These are phyloP conservation scores for Mycena galericulata DNA, from an alignment of 768 basidiomycete genomes.

Conservation along the genomic window DNA sequence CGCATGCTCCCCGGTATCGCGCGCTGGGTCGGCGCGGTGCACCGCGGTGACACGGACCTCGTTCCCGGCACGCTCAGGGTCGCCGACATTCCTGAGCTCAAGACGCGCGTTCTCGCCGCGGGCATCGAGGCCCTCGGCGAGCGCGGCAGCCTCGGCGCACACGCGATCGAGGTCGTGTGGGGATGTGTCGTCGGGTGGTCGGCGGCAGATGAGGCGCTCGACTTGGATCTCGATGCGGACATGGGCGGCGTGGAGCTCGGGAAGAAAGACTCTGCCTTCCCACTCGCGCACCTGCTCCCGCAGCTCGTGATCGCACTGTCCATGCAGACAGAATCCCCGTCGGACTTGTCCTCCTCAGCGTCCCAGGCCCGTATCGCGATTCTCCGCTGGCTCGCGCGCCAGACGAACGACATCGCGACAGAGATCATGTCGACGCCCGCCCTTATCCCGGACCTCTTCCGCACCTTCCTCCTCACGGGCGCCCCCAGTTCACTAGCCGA, in stretches of 20 bases:
- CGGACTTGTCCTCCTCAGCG: constrained; percentile 47
- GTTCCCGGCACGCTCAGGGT: constrained; percentile 51
- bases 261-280: constrained; percentile 48
- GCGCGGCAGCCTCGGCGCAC: constrained; percentile 73
- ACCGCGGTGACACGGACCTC: constrained; percentile 46
- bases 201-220: constrained; percentile 31
- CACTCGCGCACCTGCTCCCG: constrained; percentile 61
- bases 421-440: constrained; percentile 63
- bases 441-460: constrained; percentile 64
- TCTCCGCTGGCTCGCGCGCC: constrained; percentile 70
- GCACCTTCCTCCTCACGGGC: constrained; percentile 65
- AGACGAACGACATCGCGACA: constrained; percentile 65
- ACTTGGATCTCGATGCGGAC: constrained; percentile 48
- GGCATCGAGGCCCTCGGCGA: constrained; percentile 76
- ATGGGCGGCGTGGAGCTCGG: constrained; percentile 64
- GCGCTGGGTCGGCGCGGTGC: constrained; percentile 47
- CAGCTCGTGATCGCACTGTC: constrained; percentile 57
- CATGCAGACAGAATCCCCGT: constrained; percentile 53
- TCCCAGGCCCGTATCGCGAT: constrained; percentile 68
- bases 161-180: constrained; percentile 81
- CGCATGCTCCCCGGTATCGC: constrained; percentile 74
- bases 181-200: constrained; percentile 76
- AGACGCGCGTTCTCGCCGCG: constrained; percentile 74
- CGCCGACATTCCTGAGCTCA: constrained; percentile 57
- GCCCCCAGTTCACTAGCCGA: constrained; percentile 55